Conservation (phyloP, 176 grass and related monocot species). For the Rhynchospora tenuis region DNA sequence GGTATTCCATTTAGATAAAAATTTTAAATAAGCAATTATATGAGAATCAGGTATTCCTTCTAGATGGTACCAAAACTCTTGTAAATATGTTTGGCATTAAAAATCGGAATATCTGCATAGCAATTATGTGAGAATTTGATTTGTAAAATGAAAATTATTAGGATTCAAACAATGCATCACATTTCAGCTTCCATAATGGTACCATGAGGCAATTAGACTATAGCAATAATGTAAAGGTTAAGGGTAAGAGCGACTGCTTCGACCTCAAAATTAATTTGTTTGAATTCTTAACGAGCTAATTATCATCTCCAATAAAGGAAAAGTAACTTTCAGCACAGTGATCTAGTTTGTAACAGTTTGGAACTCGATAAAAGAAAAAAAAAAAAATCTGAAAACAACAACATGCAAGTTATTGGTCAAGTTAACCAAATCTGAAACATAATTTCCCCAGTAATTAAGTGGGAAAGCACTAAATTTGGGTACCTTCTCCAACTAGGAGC, state of each 20-base stretch:
- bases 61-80: background rate
- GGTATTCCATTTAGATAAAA: background rate
- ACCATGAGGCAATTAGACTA: background rate
- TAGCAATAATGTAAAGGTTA: background rate
- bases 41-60: background rate
- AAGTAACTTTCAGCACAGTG: background rate
- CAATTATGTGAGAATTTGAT: background rate
- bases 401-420: background rate
- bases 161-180: background rate
- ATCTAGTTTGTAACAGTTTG: slow-evolving; percentile 4
- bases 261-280: background rate
- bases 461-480: background rate
- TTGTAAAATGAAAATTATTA: background rate
- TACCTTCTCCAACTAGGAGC: background rate
- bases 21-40: background rate
- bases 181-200: background rate
- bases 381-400: background rate
- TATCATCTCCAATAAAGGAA: background rate
- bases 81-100: background rate
- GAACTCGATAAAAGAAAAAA: background rate
- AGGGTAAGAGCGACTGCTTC: background rate
- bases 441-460: background rate
- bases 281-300: background rate
- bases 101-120: background rate
- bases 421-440: background rate